Base-by-base conservation (phyloP, 441 rosid species). In the Eutrema salsugineum region DNA sequence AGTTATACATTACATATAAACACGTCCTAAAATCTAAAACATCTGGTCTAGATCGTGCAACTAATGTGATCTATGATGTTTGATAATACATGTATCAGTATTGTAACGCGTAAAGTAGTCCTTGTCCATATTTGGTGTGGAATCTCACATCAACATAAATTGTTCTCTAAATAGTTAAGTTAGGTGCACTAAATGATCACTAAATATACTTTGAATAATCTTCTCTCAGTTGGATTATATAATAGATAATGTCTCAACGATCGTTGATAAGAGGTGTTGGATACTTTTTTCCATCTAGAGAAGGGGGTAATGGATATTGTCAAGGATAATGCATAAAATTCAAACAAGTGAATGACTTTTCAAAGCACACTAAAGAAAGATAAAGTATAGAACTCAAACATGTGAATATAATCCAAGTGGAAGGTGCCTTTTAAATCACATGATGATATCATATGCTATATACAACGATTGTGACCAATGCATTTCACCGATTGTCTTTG, bases 241-340 rank as follows among this genome's bases (percentile, higher is more conserved):
- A 67, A 42, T 53, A 74, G 73, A 67, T 74, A 74, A 67, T 38
- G 43, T 67, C 20, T 67, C 73, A 60, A 16, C 51, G 57, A 74
- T 74, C 16, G 40, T 42, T 59, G 78, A 66, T 67, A 74, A 74
- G 62, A 20, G 59, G 68, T 59, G 69, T 39, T 8, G 19, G 5
- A 51, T 60, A 33, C 63, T 49, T 73, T 73, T 48, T 42, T 33
- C 62, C 38, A 8, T 2, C 6, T 8, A 20, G 42, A 0, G n/a
- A n/a, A n/a, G n/a, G n/a, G n/a, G 55, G 60, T 67, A 51, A 61
- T 67, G 77, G 77, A 40, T 46, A 39, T 15, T 1, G 12, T 33
- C 24, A 35, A 27, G 14, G 71, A 72, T 64, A 72, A 36, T 46
- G 51, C 71, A 64, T 6, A 72, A 47, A 47, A 36, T 57, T 65